Percentiles rank a stretch among this genome's conserved stretches.
phyloP scores from a whole-genome alignment of 768 basidiomycete genomes.

The Boletus sensibilis region DNA sequence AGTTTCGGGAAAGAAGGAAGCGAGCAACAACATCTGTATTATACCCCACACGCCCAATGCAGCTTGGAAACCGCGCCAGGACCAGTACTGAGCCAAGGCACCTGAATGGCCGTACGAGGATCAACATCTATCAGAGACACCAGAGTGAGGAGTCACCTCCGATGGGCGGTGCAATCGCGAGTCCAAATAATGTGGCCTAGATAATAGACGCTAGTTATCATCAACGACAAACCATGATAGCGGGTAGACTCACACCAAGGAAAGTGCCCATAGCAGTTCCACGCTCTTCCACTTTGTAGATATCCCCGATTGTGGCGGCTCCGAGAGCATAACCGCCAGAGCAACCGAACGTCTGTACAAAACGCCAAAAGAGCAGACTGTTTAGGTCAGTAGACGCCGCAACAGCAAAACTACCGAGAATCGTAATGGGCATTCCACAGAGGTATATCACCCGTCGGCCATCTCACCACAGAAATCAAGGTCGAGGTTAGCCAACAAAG shows the following conservation, averaged over 20 bases:
- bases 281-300: conserved; percentile 63
- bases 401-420: conserved; percentile 60
- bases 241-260: conserved; percentile 42
- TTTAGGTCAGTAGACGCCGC: conserved; percentile 43
- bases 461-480: conserved; percentile 40
- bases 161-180: conserved; percentile 57
- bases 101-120: conserved; percentile 32
- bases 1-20: conserved; percentile 60
- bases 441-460: conserved; percentile 65
- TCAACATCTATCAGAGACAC: neutral
- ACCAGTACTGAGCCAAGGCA: conserved; percentile 53
- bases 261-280: conserved; percentile 60
- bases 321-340: conserved; percentile 57
- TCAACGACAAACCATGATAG: neutral
- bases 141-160: conserved; percentile 42
- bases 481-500: neutral
- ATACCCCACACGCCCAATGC: conserved; percentile 42
- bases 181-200: conserved; percentile 52
- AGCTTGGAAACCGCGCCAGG: conserved; percentile 64
- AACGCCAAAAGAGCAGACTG: conserved; percentile 57
- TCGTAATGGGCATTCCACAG: conserved; percentile 54
- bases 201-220: neutral
- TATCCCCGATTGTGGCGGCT: conserved; percentile 61
- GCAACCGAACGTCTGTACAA: conserved; percentile 65
- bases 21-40: conserved; percentile 39